A percentile compares a stretch with the other conserved stretches of the same genome.
phyloP scores from a whole-genome alignment of 345 rosid genomes.

The Murraya koenigii region DNA sequence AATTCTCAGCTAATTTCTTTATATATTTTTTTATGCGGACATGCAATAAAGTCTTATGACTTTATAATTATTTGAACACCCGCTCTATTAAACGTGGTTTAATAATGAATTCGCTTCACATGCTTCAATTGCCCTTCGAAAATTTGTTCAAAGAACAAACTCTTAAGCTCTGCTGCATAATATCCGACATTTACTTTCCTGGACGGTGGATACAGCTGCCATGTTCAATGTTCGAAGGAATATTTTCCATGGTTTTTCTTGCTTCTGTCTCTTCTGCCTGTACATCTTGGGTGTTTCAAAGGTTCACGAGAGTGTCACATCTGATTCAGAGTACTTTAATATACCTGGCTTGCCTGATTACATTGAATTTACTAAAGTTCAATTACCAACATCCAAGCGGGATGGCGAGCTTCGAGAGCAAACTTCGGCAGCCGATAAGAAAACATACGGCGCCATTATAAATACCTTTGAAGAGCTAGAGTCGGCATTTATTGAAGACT shows the following conservation, averaged over 20 bases:
- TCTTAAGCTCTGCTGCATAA: too few species aligned
- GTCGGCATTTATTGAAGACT: not conserved
- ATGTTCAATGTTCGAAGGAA: too few species aligned
- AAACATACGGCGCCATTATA: not conserved
- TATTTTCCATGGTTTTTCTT: not conserved
- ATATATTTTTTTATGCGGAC: too few species aligned
- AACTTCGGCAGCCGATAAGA: constrained; percentile 8
- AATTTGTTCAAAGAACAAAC: too few species aligned
- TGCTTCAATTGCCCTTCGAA: too few species aligned
- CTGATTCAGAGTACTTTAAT: constrained; percentile 25
- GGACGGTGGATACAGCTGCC: too few species aligned
- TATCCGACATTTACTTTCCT: too few species aligned
- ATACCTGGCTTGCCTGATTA: constrained; percentile 30
- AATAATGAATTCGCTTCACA: too few species aligned
- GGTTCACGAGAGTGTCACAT: constrained; percentile 20
- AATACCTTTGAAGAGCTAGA: constrained; percentile 1
- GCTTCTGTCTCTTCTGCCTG: not conserved
- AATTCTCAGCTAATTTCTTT: too few species aligned
- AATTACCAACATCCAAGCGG: not conserved
- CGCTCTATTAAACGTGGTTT: too few species aligned
- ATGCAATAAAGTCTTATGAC: too few species aligned
- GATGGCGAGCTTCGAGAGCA: not conserved
- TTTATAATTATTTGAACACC: too few species aligned
- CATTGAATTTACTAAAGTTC: constrained; percentile 19
- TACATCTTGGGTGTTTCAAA: constrained; percentile 14